Conservation (phyloP, 2,329 filamentous ascomycete species). For the Botrytis tulipae region DNA sequence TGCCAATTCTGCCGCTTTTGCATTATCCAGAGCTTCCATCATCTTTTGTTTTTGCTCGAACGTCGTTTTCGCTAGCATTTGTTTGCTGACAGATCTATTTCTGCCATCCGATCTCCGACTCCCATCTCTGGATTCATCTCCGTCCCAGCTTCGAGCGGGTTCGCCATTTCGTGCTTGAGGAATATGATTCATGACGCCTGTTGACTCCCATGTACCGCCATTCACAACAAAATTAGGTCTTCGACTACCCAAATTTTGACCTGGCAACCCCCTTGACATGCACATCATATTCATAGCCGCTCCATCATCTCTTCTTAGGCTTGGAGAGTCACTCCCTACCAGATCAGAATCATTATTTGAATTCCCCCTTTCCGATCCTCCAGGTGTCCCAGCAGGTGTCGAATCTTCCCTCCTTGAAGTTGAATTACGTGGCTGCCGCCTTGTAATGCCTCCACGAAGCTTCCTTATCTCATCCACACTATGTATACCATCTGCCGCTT, state of each 20-base stretch:
- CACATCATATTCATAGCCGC: slow-evolving; percentile 40
- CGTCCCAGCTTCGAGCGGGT: slow-evolving; percentile 40
- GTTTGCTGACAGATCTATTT: slow-evolving; percentile 47
- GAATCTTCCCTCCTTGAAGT: slow-evolving; percentile 53
- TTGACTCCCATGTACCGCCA: slow-evolving; percentile 68
- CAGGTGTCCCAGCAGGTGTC: slow-evolving; percentile 55
- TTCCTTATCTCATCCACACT: slow-evolving; percentile 85
- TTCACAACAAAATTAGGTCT: slow-evolving; percentile 35
- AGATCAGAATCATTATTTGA: slow-evolving; percentile 38
- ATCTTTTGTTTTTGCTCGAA: slow-evolving; percentile 63
- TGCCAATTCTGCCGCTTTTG: slow-evolving; percentile 79
- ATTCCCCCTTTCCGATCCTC: slow-evolving; percentile 39
- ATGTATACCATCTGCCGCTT: slow-evolving; percentile 81
- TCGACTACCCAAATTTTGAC: slow-evolving; percentile 35
- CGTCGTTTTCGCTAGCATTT: slow-evolving; percentile 50
- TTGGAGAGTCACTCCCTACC: slow-evolving; percentile 38
- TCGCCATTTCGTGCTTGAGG: slow-evolving; percentile 51
- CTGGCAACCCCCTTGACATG: not conserved
- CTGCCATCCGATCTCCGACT: slow-evolving; percentile 37
- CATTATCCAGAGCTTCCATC: slow-evolving; percentile 73
- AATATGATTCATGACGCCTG: slow-evolving; percentile 75
- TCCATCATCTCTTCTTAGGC: slow-evolving; percentile 39
- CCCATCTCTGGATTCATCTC: slow-evolving; percentile 39
- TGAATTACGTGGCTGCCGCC: slow-evolving; percentile 73
- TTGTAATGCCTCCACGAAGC: slow-evolving; percentile 79